A percentile compares a stretch with the other conserved stretches of the same genome.
phyloP scores from a whole-genome alignment of 768 basidiomycete genomes.

The Russula sp. region DNA sequence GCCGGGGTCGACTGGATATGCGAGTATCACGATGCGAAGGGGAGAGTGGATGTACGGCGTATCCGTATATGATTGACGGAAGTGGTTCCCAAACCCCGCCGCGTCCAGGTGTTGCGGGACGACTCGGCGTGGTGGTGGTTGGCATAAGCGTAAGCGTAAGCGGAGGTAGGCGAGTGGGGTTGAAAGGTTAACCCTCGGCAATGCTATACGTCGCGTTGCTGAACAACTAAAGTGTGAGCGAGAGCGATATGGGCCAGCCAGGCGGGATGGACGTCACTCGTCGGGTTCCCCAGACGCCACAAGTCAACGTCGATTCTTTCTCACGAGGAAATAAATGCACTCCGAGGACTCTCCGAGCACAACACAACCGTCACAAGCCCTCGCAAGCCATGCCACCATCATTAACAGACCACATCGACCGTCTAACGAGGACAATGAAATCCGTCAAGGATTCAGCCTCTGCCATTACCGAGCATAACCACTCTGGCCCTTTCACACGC shows the following conservation, averaged over 20 bases:
- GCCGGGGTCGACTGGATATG: slow-evolving; percentile 54
- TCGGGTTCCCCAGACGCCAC: not conserved
- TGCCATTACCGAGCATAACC: slow-evolving; percentile 30
- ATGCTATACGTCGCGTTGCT: not conserved
- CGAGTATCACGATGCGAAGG: slow-evolving; percentile 73
- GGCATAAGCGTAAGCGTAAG: slow-evolving; percentile 15
- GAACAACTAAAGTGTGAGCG: too few relatives aligned
- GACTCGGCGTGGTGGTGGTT: slow-evolving; percentile 13
- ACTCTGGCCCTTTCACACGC: slow-evolving; percentile 51
- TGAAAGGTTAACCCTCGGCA: not conserved
- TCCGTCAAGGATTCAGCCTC: slow-evolving; percentile 49
- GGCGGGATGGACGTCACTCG: not conserved
- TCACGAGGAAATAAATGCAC: not conserved
- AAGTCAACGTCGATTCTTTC: not conserved
- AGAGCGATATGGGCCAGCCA: too few relatives aligned
- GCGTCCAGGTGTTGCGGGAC: slow-evolving; percentile 33
- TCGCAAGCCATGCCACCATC: slow-evolving; percentile 46
- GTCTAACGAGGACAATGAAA: slow-evolving; percentile 51
- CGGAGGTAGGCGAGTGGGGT: not conserved
- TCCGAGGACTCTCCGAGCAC: too few relatives aligned
- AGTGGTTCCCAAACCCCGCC: slow-evolving; percentile 61
- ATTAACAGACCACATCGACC: slow-evolving; percentile 67
- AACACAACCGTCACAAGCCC: too few relatives aligned
- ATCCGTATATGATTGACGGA: slow-evolving; percentile 81
- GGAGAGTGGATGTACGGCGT: slow-evolving; percentile 80